phyloP scores from a whole-genome alignment of 2,329 filamentous ascomycete species.

The Neopestalotiopsis sp. region DNA sequence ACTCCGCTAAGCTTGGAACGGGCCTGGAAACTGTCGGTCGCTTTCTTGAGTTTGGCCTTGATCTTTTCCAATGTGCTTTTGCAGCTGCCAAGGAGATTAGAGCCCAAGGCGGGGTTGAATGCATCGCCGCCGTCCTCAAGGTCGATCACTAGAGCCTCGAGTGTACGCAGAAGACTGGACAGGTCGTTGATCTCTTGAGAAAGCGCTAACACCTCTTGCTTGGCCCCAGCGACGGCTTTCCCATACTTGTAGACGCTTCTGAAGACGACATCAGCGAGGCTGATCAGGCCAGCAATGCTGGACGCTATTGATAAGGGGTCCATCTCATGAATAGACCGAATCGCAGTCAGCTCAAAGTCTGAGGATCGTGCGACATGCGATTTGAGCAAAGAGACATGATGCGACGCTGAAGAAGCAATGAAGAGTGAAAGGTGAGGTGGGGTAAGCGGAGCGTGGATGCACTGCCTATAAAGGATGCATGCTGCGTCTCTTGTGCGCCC shows the following conservation, averaged over 20 bases:
- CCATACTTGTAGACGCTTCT: slow-evolving; percentile 29
- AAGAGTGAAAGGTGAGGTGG: too few relatives aligned
- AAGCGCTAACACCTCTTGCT: slow-evolving; percentile 23
- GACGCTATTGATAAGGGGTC: slow-evolving; percentile 34
- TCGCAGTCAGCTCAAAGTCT: too few relatives aligned
- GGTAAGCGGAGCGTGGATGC: too few relatives aligned
- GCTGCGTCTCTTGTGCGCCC: too few relatives aligned
- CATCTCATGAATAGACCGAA: too few relatives aligned
- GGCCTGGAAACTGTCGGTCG: not conserved
- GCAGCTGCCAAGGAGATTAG: not conserved
- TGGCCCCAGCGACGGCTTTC: slow-evolving; percentile 29
- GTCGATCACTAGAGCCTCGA: not conserved
- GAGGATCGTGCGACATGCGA: too few relatives aligned
- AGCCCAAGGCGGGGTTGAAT: not conserved
- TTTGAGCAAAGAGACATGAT: too few relatives aligned
- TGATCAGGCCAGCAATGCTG: slow-evolving; percentile 37
- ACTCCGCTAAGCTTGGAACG: not conserved
- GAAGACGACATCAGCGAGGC: slow-evolving; percentile 32
- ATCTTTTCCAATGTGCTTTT: not conserved
- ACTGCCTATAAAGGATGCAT: too few relatives aligned
- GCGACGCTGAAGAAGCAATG: too few relatives aligned
- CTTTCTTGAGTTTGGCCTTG: not conserved
- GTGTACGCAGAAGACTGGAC: not conserved
- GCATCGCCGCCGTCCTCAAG: not conserved
- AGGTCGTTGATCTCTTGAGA: not conserved